A percentile compares a stretch with the other conserved stretches of the same genome.
Conservation (phyloP, 805 yeast genomes). For the Sungouiozyma ichnusensis region DNA sequence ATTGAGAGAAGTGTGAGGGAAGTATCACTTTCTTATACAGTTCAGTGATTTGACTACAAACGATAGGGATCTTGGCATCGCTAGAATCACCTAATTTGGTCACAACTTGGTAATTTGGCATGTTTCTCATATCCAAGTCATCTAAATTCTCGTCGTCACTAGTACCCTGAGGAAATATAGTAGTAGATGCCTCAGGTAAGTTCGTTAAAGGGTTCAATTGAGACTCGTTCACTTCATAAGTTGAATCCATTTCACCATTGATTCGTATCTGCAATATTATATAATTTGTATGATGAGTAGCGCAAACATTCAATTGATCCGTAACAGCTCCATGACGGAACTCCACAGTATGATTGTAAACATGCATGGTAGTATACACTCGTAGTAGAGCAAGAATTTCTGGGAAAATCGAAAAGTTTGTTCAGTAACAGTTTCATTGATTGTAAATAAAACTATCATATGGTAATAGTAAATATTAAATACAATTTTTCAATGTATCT, state of each 20-base stretch:
- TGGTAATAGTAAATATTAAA: background rate
- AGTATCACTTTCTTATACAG: conserved; percentile 23
- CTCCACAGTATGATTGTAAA: background rate
- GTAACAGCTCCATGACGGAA: background rate
- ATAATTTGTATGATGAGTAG: conserved; percentile 20
- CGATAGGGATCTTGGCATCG: conserved; percentile 38
- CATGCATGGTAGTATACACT: no score
- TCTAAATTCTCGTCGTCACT: conserved; percentile 11
- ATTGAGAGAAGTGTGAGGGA: conserved; percentile 8
- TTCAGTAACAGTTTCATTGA: no score
- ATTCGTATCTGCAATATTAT: conserved; percentile 20
- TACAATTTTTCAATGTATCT: background rate
- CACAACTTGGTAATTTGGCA: conserved; percentile 35
- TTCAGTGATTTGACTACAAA: conserved; percentile 35
- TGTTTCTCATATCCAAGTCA: conserved; percentile 17
- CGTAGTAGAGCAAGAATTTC: no score
- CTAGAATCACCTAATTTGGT: conserved; percentile 39
- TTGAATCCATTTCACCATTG: conserved; percentile 35
- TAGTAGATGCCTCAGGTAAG: conserved; percentile 3
- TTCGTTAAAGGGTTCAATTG: conserved; percentile 13
- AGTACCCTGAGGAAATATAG: background rate
- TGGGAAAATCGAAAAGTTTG: no score
- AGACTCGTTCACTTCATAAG: conserved; percentile 32
- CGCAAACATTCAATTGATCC: conserved; percentile 6
- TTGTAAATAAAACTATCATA: no score